Percentiles rank a stretch among this genome's conserved stretches.
These are phyloP conservation scores for Phoma sp. DNA, from an alignment of 2,329 filamentous ascomycete species.

Conservation along the genomic window DNA sequence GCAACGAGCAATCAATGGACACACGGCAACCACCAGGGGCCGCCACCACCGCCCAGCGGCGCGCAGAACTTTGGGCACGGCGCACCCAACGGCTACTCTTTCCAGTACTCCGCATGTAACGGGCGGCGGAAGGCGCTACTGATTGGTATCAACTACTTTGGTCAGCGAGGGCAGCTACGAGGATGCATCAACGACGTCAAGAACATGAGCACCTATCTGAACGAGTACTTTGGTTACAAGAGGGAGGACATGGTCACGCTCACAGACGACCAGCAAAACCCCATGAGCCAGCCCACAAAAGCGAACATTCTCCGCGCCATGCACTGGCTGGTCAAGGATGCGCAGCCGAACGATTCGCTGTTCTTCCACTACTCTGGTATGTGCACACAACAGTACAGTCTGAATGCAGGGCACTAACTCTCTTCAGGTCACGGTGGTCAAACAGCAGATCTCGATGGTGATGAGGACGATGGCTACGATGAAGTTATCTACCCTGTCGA, in stretches of 20 bases:
- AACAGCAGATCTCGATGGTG: slow-evolving; percentile 77
- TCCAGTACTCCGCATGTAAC: slow-evolving; percentile 90
- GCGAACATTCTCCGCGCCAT: slow-evolving; percentile 93
- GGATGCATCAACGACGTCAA: slow-evolving; percentile 98
- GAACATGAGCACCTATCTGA: slow-evolving; percentile 93
- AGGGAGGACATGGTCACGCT: slow-evolving; percentile 96
- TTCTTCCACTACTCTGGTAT: slow-evolving; percentile 97
- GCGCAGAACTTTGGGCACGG: slow-evolving; percentile 66
- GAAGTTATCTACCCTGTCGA: slow-evolving; percentile 86
- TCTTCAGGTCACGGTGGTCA: slow-evolving; percentile 75
- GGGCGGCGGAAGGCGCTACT: slow-evolving; percentile 86
- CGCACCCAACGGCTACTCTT: slow-evolving; percentile 79
- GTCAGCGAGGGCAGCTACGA: slow-evolving; percentile 84
- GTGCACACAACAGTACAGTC: slow-evolving; percentile 28
- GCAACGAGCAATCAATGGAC: slow-evolving; percentile 43
- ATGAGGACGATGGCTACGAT: slow-evolving; percentile 82
- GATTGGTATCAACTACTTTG: slow-evolving; percentile 97
- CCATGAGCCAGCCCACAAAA: slow-evolving; percentile 96
- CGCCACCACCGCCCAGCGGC: slow-evolving; percentile 68
- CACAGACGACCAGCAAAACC: slow-evolving; percentile 95
- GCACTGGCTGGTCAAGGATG: slow-evolving; percentile 98
- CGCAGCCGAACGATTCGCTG: slow-evolving; percentile 87
- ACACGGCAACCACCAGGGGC: slow-evolving; percentile 64
- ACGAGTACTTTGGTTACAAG: slow-evolving; percentile 88
- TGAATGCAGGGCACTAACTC: not conserved